These are phyloP conservation scores for Ceratobasidium sp. DNA, from an alignment of 1,284 basidiomycete species.

Conservation along the genomic window DNA sequence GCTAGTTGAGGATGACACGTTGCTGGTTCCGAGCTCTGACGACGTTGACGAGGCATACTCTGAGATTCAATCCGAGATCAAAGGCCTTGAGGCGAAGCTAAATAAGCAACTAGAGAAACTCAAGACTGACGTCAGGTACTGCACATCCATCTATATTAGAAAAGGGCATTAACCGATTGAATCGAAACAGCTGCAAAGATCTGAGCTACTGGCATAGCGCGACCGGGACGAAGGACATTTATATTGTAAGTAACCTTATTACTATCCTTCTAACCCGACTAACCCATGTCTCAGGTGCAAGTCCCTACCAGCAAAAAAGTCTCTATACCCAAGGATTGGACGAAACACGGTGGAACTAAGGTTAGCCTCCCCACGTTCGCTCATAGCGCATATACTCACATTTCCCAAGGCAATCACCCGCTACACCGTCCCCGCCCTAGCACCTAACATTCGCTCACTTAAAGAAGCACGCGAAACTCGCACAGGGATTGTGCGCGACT, in stretches of 20 bases:
- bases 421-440: slow-evolving; percentile 78
- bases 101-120: slow-evolving; percentile 68
- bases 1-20: slow-evolving; percentile 21
- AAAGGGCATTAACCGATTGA: neutral
- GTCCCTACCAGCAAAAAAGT: slow-evolving; percentile 32
- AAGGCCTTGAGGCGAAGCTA: slow-evolving; percentile 71
- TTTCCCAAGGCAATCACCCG: slow-evolving; percentile 68
- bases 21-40: slow-evolving; percentile 42
- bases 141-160: too few species aligned
- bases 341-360: slow-evolving; percentile 82
- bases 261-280: neutral
- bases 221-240: slow-evolving; percentile 69
- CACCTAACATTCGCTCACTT: slow-evolving; percentile 73
- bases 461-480: slow-evolving; percentile 93
- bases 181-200: slow-evolving; percentile 20
- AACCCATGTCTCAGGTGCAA: slow-evolving; percentile 26
- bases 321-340: slow-evolving; percentile 79
- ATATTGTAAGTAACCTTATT: slow-evolving; percentile 49
- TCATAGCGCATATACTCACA: slow-evolving; percentile 28
- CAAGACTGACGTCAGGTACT: slow-evolving; percentile 65
- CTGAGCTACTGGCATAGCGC: slow-evolving; percentile 85
- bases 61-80: slow-evolving; percentile 72
- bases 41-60: slow-evolving; percentile 85
- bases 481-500: slow-evolving; percentile 77
- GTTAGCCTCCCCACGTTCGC: slow-evolving; percentile 51